Evolutionary conservation across 2,329 filamentous ascomycete genomes (phyloP).

Genomic region (Paracoccidioides lutzii): DNA sequence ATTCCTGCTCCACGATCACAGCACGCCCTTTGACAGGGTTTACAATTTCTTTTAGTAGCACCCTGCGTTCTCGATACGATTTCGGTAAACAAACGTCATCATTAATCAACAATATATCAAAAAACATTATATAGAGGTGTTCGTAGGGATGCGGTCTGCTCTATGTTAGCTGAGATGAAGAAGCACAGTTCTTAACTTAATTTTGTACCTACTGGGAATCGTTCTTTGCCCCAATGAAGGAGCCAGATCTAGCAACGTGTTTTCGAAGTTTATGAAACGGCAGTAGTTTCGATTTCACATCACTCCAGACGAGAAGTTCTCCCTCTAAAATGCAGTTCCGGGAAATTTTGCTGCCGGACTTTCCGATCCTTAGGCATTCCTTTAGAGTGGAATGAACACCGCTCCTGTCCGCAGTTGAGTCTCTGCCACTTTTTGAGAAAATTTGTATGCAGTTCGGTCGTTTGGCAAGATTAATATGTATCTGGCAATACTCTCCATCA

Average conservation of each 20-base stretch:
- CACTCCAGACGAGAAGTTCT: constrained; percentile 67
- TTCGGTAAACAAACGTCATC: constrained; percentile 39
- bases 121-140: constrained; percentile 49
- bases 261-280: constrained; percentile 75
- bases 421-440: constrained; percentile 85
- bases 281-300: constrained; percentile 50
- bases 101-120: constrained; percentile 47
- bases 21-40: constrained; percentile 47
- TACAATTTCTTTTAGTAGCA: constrained; percentile 46
- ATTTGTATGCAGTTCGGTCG: constrained; percentile 52
- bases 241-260: constrained; percentile 61
- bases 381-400: constrained; percentile 51
- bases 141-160: constrained; percentile 38
- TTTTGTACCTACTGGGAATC: constrained; percentile 50
- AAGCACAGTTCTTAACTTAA: neutral
- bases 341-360: constrained; percentile 45
- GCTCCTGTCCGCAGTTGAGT: constrained; percentile 61
- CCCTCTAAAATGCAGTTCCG: constrained; percentile 66
- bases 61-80: constrained; percentile 29
- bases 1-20: constrained; percentile 52
- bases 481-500: constrained; percentile 82
- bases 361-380: constrained; percentile 51
- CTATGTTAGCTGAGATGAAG: constrained; percentile 10
- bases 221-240: constrained; percentile 51
- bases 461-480: constrained; percentile 60